Percentiles rank a stretch among this genome's conserved stretches.
Conservation (phyloP, 192 early-diverging fungal species). For the Pilobolus umbonatus region DNA sequence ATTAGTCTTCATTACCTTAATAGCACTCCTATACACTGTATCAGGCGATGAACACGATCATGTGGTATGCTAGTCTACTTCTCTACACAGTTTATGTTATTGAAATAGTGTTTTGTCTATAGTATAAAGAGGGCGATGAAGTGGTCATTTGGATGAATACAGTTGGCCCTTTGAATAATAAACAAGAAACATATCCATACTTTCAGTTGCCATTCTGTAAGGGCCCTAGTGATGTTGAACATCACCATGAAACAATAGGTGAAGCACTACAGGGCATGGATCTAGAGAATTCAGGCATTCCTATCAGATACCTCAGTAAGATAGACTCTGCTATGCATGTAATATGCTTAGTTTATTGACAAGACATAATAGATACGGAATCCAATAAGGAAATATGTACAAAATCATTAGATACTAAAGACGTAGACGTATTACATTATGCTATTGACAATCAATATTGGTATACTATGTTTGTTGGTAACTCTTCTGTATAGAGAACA, state of each 20-base stretch:
- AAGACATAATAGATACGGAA: conserved; percentile 2
- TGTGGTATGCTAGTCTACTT: conserved; percentile 10
- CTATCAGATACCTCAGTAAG: conserved; percentile 59
- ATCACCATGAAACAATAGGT: conserved; percentile 76
- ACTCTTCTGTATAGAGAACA: background rate
- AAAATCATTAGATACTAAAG: conserved; percentile 33
- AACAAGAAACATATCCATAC: conserved; percentile 74
- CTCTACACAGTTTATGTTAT: no score
- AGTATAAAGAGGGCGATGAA: conserved; percentile 59
- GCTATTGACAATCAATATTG: conserved; percentile 62
- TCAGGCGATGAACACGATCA: conserved; percentile 28
- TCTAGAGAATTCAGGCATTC: conserved; percentile 64
- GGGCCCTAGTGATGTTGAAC: conserved; percentile 52
- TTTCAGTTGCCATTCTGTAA: conserved; percentile 70
- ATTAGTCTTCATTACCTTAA: no score
- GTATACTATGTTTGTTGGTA: conserved; percentile 61
- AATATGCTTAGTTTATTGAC: no score
- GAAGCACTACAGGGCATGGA: conserved; percentile 78
- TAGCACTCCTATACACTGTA: no score
- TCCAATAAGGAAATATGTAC: conserved; percentile 45
- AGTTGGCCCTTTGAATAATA: conserved; percentile 56
- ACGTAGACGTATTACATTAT: conserved; percentile 55
- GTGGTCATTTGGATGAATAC: conserved; percentile 71
- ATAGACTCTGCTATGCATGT: no score
- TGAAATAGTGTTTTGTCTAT: no score